Evolutionary conservation across 805 yeast genomes (phyloP), one percentile per base, ranked within the genome.

Genomic region (Candida qinlingensis): DNA sequence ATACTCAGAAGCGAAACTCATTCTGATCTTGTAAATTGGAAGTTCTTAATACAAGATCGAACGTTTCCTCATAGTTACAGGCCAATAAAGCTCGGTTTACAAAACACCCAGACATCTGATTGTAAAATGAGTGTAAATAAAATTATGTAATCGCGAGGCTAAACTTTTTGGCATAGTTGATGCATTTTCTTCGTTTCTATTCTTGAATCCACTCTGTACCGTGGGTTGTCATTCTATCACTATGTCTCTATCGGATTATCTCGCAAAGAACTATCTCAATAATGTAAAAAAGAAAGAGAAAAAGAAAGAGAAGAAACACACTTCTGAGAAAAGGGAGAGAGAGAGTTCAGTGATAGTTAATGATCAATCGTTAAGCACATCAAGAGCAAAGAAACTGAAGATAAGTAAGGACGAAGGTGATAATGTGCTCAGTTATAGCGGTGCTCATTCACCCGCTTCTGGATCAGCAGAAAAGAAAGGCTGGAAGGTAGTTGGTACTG

Each of bases 261-360:
- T 44, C 25, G 37, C 42, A 12, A 69, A 72, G 52, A 71, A 71
- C 36, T 79, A 79, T 48, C 65, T 75, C 25, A 49, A 62, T 12
- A 44, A 57, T 33, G 54, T 58, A 39, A 62, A 56, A 47, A 59
- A 56, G 36, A 65, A 60, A 49, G 60, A 56, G 44, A 61, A 58
- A 52, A 58, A 62, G 49, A 61, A 61, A 46, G 48, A 52, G 41
- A 45, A 54, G 47, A 59, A 60, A 46, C 47, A 52, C 39, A 41
- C 52, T 6, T 19, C 28, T 47, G 46, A 42, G 37, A 47, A 46
- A 38, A 44, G 41, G 29, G 45, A 25, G 28, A 37, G 41, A 33
- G 45, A 25, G 28, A 37, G 25, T 44, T 46, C 53, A 31, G 39
- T 53, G 34, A 54, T 50, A 31, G 57, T 48, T 46, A 66, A 55